These are phyloP conservation scores for Psophocarpus tetragonolobus DNA, from an alignment of 306 rosid genomes.

Conservation along the genomic window DNA sequence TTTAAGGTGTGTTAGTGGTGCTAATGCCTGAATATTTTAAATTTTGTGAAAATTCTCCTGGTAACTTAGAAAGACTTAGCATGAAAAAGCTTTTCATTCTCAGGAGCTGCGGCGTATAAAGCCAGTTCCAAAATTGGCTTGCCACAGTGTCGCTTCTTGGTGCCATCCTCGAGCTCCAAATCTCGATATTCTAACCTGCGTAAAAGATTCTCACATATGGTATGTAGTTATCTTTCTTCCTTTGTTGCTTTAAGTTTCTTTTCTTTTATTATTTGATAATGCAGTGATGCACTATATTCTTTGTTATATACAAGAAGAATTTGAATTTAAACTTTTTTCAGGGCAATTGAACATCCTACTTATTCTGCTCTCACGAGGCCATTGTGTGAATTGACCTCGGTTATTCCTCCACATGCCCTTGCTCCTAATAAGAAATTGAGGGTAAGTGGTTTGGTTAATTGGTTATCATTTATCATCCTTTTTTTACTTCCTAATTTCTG, in stretches of 20 bases:
- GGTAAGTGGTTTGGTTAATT: constrained; percentile 58
- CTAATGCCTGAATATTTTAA: constrained; percentile 9
- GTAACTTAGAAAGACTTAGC: constrained; percentile 33
- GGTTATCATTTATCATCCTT: constrained; percentile 11
- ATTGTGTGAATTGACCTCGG: constrained; percentile 88
- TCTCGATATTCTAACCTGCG: constrained; percentile 96
- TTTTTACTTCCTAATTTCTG: background rate
- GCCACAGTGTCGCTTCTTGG: constrained; percentile 99
- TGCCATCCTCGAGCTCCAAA: constrained; percentile 99
- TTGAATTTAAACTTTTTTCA: constrained; percentile 44
- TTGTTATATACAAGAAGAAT: constrained; percentile 11
- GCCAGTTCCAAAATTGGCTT: constrained; percentile 93
- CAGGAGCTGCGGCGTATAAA: constrained; percentile 97
- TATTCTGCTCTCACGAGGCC: constrained; percentile 99
- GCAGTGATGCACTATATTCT: constrained; percentile 22
- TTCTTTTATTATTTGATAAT: background rate
- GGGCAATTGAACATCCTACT: constrained; percentile 99
- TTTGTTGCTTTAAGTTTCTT: constrained; percentile 29
- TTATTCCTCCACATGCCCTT: constrained; percentile 84
- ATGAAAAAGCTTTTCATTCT: constrained; percentile 32
- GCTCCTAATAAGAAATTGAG: constrained; percentile 94
- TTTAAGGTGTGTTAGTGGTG: constrained; percentile 64
- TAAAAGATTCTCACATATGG: constrained; percentile 98
- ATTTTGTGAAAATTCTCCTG: constrained; percentile 23
- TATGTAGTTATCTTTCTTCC: constrained; percentile 35